phyloP scores from a whole-genome alignment of 2,329 filamentous ascomycete species.

The Neofusicoccum parvum region DNA sequence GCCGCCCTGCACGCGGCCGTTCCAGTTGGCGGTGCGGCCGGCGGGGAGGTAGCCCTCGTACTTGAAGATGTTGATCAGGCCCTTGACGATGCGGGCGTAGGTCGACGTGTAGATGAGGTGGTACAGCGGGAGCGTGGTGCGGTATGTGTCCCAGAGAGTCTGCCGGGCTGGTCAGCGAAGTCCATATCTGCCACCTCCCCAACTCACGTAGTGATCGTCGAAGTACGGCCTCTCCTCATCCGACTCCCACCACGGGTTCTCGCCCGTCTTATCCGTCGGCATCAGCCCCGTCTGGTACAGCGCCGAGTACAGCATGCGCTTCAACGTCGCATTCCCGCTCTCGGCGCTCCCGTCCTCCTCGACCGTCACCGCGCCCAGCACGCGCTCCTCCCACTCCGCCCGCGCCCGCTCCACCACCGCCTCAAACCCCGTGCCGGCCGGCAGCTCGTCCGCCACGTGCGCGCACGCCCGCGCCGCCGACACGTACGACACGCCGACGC shows the following conservation, averaged over 20 bases:
- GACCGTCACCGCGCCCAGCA: conserved; percentile 59
- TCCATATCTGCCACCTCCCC: background rate
- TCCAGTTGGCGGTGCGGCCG: conserved; percentile 37
- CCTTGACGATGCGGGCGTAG: conserved; percentile 23
- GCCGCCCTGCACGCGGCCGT: conserved; percentile 53
- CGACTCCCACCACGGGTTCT: conserved; percentile 46
- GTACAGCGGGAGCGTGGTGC: conserved; percentile 23
- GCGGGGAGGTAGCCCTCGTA: conserved; percentile 40
- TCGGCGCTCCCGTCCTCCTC: background rate
- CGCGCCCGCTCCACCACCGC: conserved; percentile 44
- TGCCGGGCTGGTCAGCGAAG: background rate
- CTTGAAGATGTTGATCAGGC: conserved; percentile 27
- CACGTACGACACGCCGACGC: conserved; percentile 69
- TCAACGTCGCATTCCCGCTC: conserved; percentile 18
- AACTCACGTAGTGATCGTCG: conserved; percentile 39
- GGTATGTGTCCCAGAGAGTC: conserved; percentile 23
- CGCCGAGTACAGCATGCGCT: conserved; percentile 37
- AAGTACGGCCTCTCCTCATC: conserved; percentile 42
- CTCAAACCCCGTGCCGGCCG: conserved; percentile 44
- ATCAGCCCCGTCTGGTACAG: conserved; percentile 43
- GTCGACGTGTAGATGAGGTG: conserved; percentile 24
- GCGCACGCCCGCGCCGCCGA: conserved; percentile 64
- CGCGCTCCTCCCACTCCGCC: conserved; percentile 51
- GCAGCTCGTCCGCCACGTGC: conserved; percentile 61
- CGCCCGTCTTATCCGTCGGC: conserved; percentile 45